Conservation (phyloP, 2,329 filamentous ascomycete genomes). For the Curvularia spicifera region DNA sequence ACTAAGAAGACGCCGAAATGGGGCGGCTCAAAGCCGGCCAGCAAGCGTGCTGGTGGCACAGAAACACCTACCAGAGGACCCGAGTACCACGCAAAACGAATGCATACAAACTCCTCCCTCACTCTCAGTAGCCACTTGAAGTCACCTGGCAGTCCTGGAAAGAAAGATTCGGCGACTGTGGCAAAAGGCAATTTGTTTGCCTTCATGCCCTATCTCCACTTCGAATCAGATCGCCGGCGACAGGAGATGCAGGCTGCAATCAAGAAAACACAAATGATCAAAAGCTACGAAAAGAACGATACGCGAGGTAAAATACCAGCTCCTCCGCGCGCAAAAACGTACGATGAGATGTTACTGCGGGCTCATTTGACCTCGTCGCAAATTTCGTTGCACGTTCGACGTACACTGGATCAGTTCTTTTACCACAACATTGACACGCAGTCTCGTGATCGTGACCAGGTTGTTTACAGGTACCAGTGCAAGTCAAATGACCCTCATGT, state of each 20-base stretch:
- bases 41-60: slow-evolving; percentile 34
- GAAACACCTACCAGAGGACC: slow-evolving; percentile 38
- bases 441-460: slow-evolving; percentile 66
- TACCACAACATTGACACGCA: slow-evolving; percentile 69
- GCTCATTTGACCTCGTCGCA: slow-evolving; percentile 57
- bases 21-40: slow-evolving; percentile 33
- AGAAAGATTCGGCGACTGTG: slow-evolving; percentile 41
- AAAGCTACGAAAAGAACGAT: slow-evolving; percentile 28
- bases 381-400: slow-evolving; percentile 62
- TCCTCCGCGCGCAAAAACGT: slow-evolving; percentile 36
- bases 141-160: slow-evolving; percentile 47
- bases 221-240: slow-evolving; percentile 64
- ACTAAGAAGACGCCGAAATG: slow-evolving; percentile 41
- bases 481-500: slow-evolving; percentile 43
- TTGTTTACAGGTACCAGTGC: slow-evolving; percentile 66
- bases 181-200: slow-evolving; percentile 50
- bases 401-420: slow-evolving; percentile 70
- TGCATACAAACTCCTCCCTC: slow-evolving; percentile 32
- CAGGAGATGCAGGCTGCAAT: slow-evolving; percentile 65
- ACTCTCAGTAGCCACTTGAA: slow-evolving; percentile 36
- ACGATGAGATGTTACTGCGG: slow-evolving; percentile 57
- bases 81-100: slow-evolving; percentile 33
- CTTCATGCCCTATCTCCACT: slow-evolving; percentile 71
- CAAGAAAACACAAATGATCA: slow-evolving; percentile 41
- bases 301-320: slow-evolving; percentile 25